Base-by-base conservation (phyloP, 179 eudicot species). In the Gypsophila paniculata region DNA sequence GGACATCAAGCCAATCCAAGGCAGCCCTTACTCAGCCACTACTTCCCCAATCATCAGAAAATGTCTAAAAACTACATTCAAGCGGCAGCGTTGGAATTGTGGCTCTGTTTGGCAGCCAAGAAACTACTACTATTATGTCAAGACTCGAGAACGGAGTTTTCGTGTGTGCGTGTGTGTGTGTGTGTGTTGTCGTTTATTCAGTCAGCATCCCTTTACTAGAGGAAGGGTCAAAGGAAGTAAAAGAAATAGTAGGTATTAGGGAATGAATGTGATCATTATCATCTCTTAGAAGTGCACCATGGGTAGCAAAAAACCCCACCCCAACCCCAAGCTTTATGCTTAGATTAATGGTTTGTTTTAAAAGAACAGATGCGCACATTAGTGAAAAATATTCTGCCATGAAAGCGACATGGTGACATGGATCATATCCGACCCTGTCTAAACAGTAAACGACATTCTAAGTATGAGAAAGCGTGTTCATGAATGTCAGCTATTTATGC, bases 1-100 rank as follows among this genome's bases (percentile, higher is more conserved):
- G 86, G 53, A 59, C 80, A 46, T 26, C 85, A 14, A 72, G 72
- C 73, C 89, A 81, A 73, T 73, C 79, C 75, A 88, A 86, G 81
- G 65, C 90, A 13, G 78, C 85, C 63, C 84, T 90, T 75, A 83
- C 89, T 74, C 98, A 92, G 78, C 98, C 98, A 23, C 87, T 92
- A 13, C 96, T 92, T 52, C 76, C 90, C 46, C 82, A 82, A 68
- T 83, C 91, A 70, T 80, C 93, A 48, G 91, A 87, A 74, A 83
- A 66, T 68, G 93, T 84, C 82, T 93, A 85, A 82, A 36, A 4
- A 69, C 61, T 59, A 65, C 78, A 48, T 38, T 42, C 64, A 62
- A 54, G 26, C 65, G 39, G 46, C 21, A 74, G 67, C 46, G 59
- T 65, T 34, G 22, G 17, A 39, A 48, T 51, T n/a, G 57, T 69